Percentiles rank a stretch among this genome's conserved stretches.
These are phyloP conservation scores for Nemania sp. DNA, from an alignment of 2,329 filamentous ascomycete species.

Conservation along the genomic window DNA sequence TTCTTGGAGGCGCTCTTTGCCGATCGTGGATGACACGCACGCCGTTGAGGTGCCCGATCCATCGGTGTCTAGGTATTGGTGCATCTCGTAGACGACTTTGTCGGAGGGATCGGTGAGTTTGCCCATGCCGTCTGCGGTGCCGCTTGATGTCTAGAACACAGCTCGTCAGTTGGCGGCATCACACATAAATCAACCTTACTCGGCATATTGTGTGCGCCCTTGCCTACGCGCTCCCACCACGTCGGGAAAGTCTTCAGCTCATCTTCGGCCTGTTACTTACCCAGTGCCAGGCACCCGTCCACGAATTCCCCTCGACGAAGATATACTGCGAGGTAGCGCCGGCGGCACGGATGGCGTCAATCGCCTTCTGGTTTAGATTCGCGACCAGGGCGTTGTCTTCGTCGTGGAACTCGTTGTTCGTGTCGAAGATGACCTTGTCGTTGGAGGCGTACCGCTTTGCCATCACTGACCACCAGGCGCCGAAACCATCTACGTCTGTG, in stretches of 20 bases:
- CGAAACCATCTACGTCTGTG: slow-evolving; percentile 64
- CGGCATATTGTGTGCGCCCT: background rate
- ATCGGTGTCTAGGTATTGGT: slow-evolving; percentile 69
- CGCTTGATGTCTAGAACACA: slow-evolving; percentile 42
- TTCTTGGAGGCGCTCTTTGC: slow-evolving; percentile 59
- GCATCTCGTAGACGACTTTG: slow-evolving; percentile 69
- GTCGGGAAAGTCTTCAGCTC: too few species aligned
- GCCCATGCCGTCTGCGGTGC: slow-evolving; percentile 55
- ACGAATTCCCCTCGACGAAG: slow-evolving; percentile 68
- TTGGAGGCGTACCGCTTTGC: slow-evolving; percentile 66
- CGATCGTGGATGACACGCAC: slow-evolving; percentile 64
- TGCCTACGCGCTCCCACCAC: background rate
- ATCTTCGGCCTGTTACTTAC: slow-evolving; percentile 29
- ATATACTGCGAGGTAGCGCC: slow-evolving; percentile 69
- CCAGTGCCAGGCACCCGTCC: slow-evolving; percentile 61
- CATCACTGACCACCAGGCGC: slow-evolving; percentile 68
- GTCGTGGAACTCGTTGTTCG: slow-evolving; percentile 75
- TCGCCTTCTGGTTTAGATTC: slow-evolving; percentile 73
- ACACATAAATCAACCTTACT: background rate
- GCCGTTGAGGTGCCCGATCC: slow-evolving; percentile 61
- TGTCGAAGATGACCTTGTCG: slow-evolving; percentile 71
- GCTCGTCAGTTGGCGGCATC: background rate
- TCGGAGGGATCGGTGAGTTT: slow-evolving; percentile 61
- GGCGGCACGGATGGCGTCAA: slow-evolving; percentile 69
- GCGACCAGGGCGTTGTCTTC: slow-evolving; percentile 71